Percentiles rank a stretch among this genome's conserved stretches.
Conservation (phyloP, 306 rosid genomes). For the Vicia faba region DNA sequence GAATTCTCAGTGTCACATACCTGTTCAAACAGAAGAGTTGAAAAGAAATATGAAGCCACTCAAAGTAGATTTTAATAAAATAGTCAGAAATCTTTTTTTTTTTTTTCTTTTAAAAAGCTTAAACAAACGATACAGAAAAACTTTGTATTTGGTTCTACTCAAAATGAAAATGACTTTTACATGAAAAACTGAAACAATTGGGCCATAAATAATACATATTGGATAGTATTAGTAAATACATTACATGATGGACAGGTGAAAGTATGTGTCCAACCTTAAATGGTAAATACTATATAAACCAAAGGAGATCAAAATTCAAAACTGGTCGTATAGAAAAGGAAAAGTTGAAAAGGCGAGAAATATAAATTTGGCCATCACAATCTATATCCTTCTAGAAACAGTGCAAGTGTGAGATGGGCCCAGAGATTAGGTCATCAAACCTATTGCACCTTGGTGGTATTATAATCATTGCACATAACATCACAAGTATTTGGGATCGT, state of each 20-base stretch:
- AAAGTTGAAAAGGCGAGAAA: not conserved
- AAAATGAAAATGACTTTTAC: not conserved
- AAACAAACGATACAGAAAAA: not conserved
- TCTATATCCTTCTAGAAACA: too few relatives aligned
- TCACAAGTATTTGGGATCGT: too few relatives aligned
- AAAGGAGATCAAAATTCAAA: conserved; percentile 1
- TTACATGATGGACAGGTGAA: too few relatives aligned
- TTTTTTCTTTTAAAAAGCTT: not conserved
- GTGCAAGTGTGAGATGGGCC: too few relatives aligned
- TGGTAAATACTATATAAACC: not conserved
- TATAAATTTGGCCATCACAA: not conserved
- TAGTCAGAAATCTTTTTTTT: not conserved
- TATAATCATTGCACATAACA: too few relatives aligned
- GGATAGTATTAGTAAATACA: not conserved
- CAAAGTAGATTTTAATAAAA: not conserved
- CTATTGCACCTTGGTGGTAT: too few relatives aligned
- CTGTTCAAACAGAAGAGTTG: conserved; percentile 45
- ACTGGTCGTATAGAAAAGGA: not conserved
- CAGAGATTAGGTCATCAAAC: too few relatives aligned
- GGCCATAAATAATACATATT: not conserved
- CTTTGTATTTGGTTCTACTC: not conserved
- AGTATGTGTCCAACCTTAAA: not conserved
- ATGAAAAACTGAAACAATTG: not conserved
- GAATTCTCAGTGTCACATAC: conserved; percentile 67
- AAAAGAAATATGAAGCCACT: conserved; percentile 21